Base-by-base conservation (phyloP, 257 asterid species). In the Verbascum thapsus region DNA sequence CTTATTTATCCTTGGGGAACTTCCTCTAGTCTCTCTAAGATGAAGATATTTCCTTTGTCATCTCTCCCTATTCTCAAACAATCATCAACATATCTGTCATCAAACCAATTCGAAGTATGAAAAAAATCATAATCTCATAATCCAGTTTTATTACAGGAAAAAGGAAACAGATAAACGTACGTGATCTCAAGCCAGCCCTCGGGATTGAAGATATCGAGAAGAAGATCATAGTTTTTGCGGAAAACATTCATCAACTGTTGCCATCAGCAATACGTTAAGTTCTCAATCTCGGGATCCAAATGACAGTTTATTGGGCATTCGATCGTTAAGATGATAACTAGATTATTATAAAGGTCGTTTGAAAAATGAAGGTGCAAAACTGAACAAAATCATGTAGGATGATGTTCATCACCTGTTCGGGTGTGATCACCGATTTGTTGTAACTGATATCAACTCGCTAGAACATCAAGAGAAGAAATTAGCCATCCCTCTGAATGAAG, bases 141-240 rank as follows among this genome's bases (percentile, higher is more conserved):
- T 34, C 8, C 13, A 22, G 5, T 1, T 9, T 32, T 1, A 67
- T 34, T 4, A 5, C 2, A 26, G 19, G 8, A 64, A 68, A 72
- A 71, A 76, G 15, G n/a, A n/a, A 32, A 58, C 4, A 1, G 37
- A 13, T 12, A n/a, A n/a, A n/a, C 76, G 56, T 85, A 91, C 95
- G 98, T 84, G 63, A 84, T 88, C 74, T 88, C 94, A 30, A 91
- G 95, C 98, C 98, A 88, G 48, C 98, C 98, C 20, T 88, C 84
- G 1, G 98, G 98, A 67, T 86, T 91, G 78, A 91, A 91, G 67
- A 91, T 81, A 66, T 82, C 67, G 19, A 91, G 88, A 53, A 91
- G 94, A 54, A 88, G 77, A 48, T 84, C 76, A 44, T 81, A 91
- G 75, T 85, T 91, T 71, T 91, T 88, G 73, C 88, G 81, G 68